Evolutionary conservation across 129 eudicot genomes (phyloP).

Genomic region (Flaveria brownii): DNA sequence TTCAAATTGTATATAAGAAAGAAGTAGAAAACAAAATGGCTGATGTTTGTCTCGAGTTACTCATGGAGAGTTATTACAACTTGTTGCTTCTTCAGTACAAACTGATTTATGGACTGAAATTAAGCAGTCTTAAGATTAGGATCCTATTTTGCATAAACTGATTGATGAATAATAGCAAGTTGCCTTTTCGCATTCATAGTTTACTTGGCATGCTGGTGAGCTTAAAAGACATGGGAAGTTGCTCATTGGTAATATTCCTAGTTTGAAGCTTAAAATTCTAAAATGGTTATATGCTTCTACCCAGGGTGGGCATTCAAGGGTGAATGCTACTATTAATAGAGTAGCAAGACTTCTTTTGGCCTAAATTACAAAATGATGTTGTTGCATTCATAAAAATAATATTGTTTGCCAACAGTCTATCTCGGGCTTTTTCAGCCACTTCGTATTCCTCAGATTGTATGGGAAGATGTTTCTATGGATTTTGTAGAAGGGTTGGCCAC

Average conservation of each 20-base stretch:
- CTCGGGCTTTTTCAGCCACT: too few relatives aligned
- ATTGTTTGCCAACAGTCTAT: too few relatives aligned
- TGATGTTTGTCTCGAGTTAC: neutral
- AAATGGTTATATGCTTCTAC: too few relatives aligned
- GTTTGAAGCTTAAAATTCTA: neutral
- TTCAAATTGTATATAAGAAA: neutral
- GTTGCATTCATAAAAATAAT: too few relatives aligned
- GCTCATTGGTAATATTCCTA: neutral
- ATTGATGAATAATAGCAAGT: neutral
- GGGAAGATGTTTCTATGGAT: too few relatives aligned
- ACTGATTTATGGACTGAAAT: neutral
- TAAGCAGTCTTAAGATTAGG: neutral
- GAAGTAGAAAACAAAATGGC: neutral
- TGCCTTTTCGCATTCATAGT: neutral
- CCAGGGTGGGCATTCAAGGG: too few relatives aligned
- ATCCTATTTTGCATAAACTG: neutral
- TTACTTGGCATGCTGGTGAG: neutral
- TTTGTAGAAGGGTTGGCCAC: too few relatives aligned
- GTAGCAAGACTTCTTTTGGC: too few relatives aligned
- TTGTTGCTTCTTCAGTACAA: neutral
- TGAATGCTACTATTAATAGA: too few relatives aligned
- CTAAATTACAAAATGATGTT: too few relatives aligned
- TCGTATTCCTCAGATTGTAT: too few relatives aligned
- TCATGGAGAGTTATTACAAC: neutral
- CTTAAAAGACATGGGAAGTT: neutral